A percentile compares a stretch with the other conserved stretches of the same genome.
These are phyloP conservation scores for Herpetomonas samuelpessoai DNA, from an alignment of 208 protist genomes.

Conservation along the genomic window DNA sequence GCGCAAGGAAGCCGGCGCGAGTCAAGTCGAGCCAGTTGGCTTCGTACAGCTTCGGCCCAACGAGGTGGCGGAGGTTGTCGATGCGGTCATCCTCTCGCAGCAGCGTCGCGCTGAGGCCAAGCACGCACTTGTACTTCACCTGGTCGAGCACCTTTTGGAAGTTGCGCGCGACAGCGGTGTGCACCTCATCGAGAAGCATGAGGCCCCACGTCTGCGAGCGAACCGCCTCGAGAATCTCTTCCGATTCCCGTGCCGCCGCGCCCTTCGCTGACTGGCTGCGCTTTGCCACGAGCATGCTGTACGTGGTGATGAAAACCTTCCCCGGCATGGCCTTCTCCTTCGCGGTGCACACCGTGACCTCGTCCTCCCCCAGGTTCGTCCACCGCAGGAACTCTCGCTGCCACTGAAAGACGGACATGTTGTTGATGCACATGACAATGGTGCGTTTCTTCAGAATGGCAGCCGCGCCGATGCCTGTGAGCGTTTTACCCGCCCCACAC, in stretches of 20 bases:
- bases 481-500: conserved; percentile 99
- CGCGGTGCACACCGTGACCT: conserved; percentile 84
- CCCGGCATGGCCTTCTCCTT: conserved; percentile 80
- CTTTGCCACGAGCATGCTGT: conserved; percentile 97
- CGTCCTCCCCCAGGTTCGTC: conserved; percentile 69
- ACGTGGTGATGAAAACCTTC: conserved; percentile 98
- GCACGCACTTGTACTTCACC: conserved; percentile 96
- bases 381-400: conserved; percentile 93
- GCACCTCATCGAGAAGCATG: conserved; percentile 99
- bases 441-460: conserved; percentile 93
- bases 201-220: conserved; percentile 95
- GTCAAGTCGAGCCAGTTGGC: conserved; percentile 99
- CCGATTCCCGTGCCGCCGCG: conserved; percentile 51
- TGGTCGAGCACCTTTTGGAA: conserved; percentile 95
- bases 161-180: conserved; percentile 95
- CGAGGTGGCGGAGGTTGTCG: conserved; percentile 96
- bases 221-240: conserved; percentile 69
- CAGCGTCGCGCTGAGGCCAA: conserved; percentile 98
- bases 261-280: conserved; percentile 28
- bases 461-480: conserved; percentile 98
- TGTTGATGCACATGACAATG: conserved; percentile 95
- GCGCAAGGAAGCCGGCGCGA: conserved; percentile 94
- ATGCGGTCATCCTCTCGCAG: conserved; percentile 98
- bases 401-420: conserved; percentile 98
- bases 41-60: conserved; percentile 99